Conservation (phyloP, 345 rosid species). For the Sonneratia alba region DNA sequence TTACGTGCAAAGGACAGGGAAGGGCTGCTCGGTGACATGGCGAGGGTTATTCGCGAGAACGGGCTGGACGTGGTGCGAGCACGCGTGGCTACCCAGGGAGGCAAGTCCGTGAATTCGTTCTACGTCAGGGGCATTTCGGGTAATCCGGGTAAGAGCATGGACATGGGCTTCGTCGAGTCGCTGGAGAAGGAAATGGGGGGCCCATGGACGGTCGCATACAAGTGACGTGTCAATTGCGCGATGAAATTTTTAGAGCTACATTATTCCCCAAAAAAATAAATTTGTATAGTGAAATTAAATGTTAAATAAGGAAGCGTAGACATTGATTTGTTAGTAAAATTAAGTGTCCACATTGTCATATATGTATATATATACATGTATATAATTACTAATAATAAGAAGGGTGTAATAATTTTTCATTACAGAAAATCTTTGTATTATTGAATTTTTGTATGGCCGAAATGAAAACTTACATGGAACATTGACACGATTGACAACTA, state of each 20-base stretch:
- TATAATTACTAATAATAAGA: too few relatives aligned
- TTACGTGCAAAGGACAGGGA: slow-evolving; percentile 49
- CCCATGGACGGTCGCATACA: neutral
- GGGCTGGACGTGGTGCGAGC: slow-evolving; percentile 62
- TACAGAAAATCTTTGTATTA: too few relatives aligned
- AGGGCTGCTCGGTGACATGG: slow-evolving; percentile 57
- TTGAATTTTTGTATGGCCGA: too few relatives aligned
- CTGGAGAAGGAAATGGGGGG: neutral
- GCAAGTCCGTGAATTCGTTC: slow-evolving; percentile 41
- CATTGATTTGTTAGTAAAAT: neutral
- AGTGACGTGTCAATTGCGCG: too few relatives aligned
- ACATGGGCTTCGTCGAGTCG: slow-evolving; percentile 43
- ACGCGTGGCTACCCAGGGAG: slow-evolving; percentile 55
- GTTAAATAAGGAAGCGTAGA: neutral
- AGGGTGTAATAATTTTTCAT: too few relatives aligned
- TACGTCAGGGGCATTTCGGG: slow-evolving; percentile 49
- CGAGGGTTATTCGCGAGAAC: slow-evolving; percentile 55
- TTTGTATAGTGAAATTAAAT: neutral
- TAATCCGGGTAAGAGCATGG: slow-evolving; percentile 24
- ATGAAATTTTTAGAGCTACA: too few relatives aligned
- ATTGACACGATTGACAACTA: neutral
- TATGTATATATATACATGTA: too few relatives aligned
- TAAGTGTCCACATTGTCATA: too few relatives aligned
- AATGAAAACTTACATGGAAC: neutral
- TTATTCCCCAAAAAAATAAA: too few relatives aligned